Base-by-base conservation (phyloP, 2,329 filamentous ascomycete genomes). In the Ampelomyces quisqualis region DNA sequence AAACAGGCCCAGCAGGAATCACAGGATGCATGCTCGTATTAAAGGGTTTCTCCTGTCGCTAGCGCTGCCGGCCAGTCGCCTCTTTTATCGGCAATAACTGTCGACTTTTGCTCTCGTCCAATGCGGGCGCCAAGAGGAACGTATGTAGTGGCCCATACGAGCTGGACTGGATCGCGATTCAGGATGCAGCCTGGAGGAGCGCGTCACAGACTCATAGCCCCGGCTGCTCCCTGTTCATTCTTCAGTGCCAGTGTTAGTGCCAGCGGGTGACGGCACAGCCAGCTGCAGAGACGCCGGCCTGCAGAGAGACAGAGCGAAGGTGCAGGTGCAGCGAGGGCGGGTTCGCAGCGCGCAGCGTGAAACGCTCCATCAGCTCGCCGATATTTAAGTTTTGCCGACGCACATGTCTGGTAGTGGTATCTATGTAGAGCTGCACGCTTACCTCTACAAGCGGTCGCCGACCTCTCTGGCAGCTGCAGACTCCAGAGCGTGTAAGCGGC, bases 61-160 rank as follows among this genome's bases (percentile, higher is more conserved):
- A 59, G 56, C 46, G 56, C 33, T 43, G 42, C 51, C 49, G 52
- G 51, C 36, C 35, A 45, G 41, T 34, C 44, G 46, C 34, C 32
- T 47, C 9, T 39, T 20, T 49, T 39, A 45, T 43, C 29, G 34
- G 37, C 51, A 42, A 40, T 40, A 38, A 40, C 24, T 47, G 43
- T 46, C 50, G 53, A 52, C 26, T 42, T 29, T 40, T 23, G 33
- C 40, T 45, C 45, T 46, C 34, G 45, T 47, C 52, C 54, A 57
- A 50, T 53, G 37, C 48, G 40, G 34, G 30, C 49, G 56, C 56
- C 52, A 57, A 59, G 54, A n/a, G n/a, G n/a, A n/a, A n/a, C n/a
- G n/a, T n/a, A n/a, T n/a, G n/a, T n/a, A n/a, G n/a, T n/a, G n/a
- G n/a, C n/a, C n/a, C n/a, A n/a, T n/a, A n/a, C n/a, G n/a, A n/a